Conservation (phyloP, 371 early-diverging fungal species). For the Batkoa obscura region DNA sequence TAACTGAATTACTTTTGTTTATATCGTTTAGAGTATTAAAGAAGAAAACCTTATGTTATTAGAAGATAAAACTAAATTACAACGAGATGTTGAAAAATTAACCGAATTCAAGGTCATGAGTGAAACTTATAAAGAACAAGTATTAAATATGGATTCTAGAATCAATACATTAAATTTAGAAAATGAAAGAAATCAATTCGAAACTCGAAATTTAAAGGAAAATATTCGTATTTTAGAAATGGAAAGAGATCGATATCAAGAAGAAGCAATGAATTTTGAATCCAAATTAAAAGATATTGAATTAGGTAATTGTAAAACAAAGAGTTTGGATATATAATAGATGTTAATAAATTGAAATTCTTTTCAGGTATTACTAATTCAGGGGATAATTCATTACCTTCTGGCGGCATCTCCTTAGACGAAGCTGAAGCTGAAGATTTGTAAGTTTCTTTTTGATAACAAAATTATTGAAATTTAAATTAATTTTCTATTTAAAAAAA, state of each 20-base stretch:
- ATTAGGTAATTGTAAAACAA: slow-evolving; percentile 24
- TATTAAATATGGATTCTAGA: slow-evolving; percentile 46
- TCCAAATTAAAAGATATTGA: slow-evolving; percentile 68
- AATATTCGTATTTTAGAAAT: slow-evolving; percentile 41
- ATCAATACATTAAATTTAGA: slow-evolving; percentile 42
- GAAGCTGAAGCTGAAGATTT: slow-evolving; percentile 29
- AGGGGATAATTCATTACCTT: slow-evolving; percentile 13
- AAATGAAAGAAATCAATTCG: slow-evolving; percentile 50
- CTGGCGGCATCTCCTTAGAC: slow-evolving; percentile 23
- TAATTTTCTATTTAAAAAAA: not conserved
- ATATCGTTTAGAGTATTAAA: slow-evolving; percentile 28
- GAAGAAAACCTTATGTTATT: slow-evolving; percentile 48
- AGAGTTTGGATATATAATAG: not conserved
- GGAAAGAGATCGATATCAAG: slow-evolving; percentile 40
- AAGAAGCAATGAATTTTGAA: slow-evolving; percentile 56
- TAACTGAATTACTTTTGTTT: no score
- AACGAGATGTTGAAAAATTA: slow-evolving; percentile 71
- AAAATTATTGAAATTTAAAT: not conserved
- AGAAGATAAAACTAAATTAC: slow-evolving; percentile 46
- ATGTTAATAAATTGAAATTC: not conserved
- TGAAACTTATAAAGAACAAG: slow-evolving; percentile 74
- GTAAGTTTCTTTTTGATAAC: slow-evolving; percentile 11
- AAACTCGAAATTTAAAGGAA: slow-evolving; percentile 34
- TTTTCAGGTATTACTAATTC: not conserved
- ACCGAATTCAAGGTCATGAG: slow-evolving; percentile 54